Conservation (phyloP, 2,329 filamentous ascomycete genomes). For the Aspergillus sp. region DNA sequence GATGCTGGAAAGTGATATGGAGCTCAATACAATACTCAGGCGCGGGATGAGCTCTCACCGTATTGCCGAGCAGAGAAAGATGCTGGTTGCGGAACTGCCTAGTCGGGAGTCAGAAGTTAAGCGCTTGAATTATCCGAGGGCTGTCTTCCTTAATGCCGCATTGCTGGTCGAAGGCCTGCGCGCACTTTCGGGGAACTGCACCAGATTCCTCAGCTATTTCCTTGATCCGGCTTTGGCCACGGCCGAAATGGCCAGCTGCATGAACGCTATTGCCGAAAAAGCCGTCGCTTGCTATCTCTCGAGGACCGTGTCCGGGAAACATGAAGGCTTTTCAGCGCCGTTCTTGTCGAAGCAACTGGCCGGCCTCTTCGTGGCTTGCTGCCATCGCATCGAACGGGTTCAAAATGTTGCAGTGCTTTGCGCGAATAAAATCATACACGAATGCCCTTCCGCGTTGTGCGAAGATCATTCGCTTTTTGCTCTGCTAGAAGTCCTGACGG, state of each 20-base stretch:
- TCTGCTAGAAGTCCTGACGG: slow-evolving; percentile 76
- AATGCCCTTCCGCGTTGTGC: slow-evolving; percentile 82
- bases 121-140: slow-evolving; percentile 75
- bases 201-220: slow-evolving; percentile 83
- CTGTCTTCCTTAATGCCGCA: slow-evolving; percentile 84
- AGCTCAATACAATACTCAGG: slow-evolving; percentile 85
- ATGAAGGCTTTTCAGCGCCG: slow-evolving; percentile 76
- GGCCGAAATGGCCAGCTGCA: slow-evolving; percentile 52
- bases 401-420: slow-evolving; percentile 77
- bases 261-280: slow-evolving; percentile 54
- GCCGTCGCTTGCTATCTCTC: slow-evolving; percentile 71
- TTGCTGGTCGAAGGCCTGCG: slow-evolving; percentile 83
- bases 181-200: slow-evolving; percentile 79
- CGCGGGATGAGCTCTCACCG: slow-evolving; percentile 68
- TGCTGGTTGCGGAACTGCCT: slow-evolving; percentile 64
- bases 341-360: slow-evolving; percentile 85
- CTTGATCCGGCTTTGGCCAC: slow-evolving; percentile 72
- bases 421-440: slow-evolving; percentile 74
- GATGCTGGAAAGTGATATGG: slow-evolving; percentile 89
- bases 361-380: slow-evolving; percentile 76
- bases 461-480: slow-evolving; percentile 86
- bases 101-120: slow-evolving; percentile 69
- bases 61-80: slow-evolving; percentile 69
- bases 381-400: slow-evolving; percentile 84
- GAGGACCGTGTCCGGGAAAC: slow-evolving; percentile 61